Conservation (phyloP, 495 filamentous ascomycete species). For the Penicillium pancosmium region DNA sequence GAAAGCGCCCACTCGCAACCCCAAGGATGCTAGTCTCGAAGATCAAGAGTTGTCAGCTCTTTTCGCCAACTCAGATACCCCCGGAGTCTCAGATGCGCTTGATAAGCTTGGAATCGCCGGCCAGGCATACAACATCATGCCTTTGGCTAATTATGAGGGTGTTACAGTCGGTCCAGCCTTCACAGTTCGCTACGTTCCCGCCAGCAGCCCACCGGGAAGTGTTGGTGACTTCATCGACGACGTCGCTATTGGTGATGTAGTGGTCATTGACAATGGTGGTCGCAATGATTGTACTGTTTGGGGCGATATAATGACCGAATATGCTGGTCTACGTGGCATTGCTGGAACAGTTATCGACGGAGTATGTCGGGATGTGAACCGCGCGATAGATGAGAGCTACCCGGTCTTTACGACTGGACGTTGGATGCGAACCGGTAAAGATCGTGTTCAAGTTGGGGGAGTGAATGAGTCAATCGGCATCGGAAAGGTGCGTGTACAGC, state of each 20-base stretch:
- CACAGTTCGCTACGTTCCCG: conserved; percentile 27
- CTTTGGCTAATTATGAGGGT: conserved; percentile 22
- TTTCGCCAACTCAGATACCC: conserved; percentile 26
- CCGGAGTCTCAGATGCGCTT: conserved; percentile 27
- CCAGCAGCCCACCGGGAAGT: conserved; percentile 24
- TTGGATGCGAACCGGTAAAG: conserved; percentile 26
- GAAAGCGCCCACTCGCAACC: background rate
- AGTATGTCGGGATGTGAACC: conserved; percentile 26
- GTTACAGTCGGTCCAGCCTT: conserved; percentile 26
- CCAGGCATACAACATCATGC: conserved; percentile 25
- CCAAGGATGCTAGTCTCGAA: conserved; percentile 15
- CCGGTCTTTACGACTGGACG: conserved; percentile 22
- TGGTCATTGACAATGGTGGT: conserved; percentile 27
- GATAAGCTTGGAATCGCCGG: conserved; percentile 27
- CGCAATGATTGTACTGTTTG: conserved; percentile 28
- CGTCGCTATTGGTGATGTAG: conserved; percentile 22
- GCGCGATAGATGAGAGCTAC: conserved; percentile 23
- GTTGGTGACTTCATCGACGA: conserved; percentile 29
- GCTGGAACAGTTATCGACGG: conserved; percentile 27
- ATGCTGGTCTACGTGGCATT: conserved; percentile 23
- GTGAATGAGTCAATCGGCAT: conserved; percentile 23
- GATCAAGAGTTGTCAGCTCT: conserved; percentile 24
- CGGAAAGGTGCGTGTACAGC: conserved; percentile 20
- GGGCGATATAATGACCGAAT: conserved; percentile 31
- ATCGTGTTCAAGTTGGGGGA: conserved; percentile 24